A percentile compares a stretch with the other conserved stretches of the same genome.
phyloP scores from a whole-genome alignment of 805 yeast species.

The Cyberlindnera saturnus region DNA sequence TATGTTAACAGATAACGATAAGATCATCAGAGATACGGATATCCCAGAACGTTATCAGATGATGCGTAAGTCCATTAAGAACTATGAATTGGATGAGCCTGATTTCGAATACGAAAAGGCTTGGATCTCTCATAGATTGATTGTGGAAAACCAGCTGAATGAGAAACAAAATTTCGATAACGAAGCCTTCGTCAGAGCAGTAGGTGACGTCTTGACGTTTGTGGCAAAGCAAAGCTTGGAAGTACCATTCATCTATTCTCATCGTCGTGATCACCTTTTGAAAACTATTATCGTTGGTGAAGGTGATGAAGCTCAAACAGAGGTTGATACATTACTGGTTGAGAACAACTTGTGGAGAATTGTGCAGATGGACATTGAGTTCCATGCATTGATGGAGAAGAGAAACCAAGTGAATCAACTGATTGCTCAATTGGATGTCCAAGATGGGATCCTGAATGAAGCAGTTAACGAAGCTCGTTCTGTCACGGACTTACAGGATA shows the following conservation, averaged over 20 bases:
- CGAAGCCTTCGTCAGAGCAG: slow-evolving; percentile 59
- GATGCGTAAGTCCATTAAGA: slow-evolving; percentile 55
- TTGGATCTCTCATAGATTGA: slow-evolving; percentile 72
- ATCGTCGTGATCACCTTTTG: slow-evolving; percentile 83
- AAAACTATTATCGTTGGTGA: slow-evolving; percentile 45
- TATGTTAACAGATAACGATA: slow-evolving; percentile 88
- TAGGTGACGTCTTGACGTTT: slow-evolving; percentile 64
- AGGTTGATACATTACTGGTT: slow-evolving; percentile 40
- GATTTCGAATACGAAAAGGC: slow-evolving; percentile 68
- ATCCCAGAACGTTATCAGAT: slow-evolving; percentile 90
- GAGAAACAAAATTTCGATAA: slow-evolving; percentile 26
- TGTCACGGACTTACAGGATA: slow-evolving; percentile 80
- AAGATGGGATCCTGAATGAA: slow-evolving; percentile 53
- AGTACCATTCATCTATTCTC: slow-evolving; percentile 93
- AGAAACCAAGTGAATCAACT: slow-evolving; percentile 55
- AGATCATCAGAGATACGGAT: slow-evolving; percentile 78
- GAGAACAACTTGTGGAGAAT: slow-evolving; percentile 94
- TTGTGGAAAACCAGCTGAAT: slow-evolving; percentile 42
- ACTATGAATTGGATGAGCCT: slow-evolving; percentile 60
- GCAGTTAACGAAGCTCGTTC: slow-evolving; percentile 50
- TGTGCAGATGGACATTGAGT: slow-evolving; percentile 79
- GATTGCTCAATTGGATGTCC: slow-evolving; percentile 44
- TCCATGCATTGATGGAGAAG: slow-evolving; percentile 77
- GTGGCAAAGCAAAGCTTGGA: slow-evolving; percentile 75
- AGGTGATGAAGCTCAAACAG: slow-evolving; percentile 35